Base-by-base conservation (phyloP, 2,329 filamentous ascomycete species). In the Scedosporium minutisporum region DNA sequence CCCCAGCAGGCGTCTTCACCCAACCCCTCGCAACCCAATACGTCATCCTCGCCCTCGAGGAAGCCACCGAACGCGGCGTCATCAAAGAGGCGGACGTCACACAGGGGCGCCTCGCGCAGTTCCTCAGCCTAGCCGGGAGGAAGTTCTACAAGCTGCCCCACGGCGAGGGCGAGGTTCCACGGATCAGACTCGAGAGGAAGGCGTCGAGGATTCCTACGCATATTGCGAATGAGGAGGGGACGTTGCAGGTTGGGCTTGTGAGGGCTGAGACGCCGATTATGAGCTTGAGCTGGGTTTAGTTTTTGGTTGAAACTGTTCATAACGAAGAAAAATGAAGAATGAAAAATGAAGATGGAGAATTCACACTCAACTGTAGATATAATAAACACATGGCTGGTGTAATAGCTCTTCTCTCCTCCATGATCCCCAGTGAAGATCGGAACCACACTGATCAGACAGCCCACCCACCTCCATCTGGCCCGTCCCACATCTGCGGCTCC, bases 1-100 rank as follows among this genome's bases (percentile, higher is more conserved):
- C 86, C 0, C 84, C 87, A 0, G 90, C 90, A 0, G 90, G 90
- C 4, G 89, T 93, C 53, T 93, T 91, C 72, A 93, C 90, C 1
- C 90, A 93, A 75, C 87, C 87, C 3, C 86, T 86, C 70, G 86
- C 85, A 0, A 79, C 86, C 1, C 85, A 85, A 62, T 80, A 87
- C 58, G 86, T 91, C 57, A 75, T 91, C 25, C 69, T 77, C 41
- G 82, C 78, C 0, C 75, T 91, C 48, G 83, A 89, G 72, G 82
- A 84, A 67, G 88, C 81, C 4, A 76, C 88, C 3, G 76, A 77
- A 65, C 76, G 80, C 10, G 81, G 80, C 1, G 77, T 82, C 42
- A 77, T 87, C 55, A 69, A 70, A 6, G 78, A 81, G 62, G 73
- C 71, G 0, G 78, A 82, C n/a, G 74, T 87, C 7, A 84, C 82